Evolutionary conservation across 1,284 basidiomycete species (phyloP).

Genomic region (Pterulicium gracile): DNA sequence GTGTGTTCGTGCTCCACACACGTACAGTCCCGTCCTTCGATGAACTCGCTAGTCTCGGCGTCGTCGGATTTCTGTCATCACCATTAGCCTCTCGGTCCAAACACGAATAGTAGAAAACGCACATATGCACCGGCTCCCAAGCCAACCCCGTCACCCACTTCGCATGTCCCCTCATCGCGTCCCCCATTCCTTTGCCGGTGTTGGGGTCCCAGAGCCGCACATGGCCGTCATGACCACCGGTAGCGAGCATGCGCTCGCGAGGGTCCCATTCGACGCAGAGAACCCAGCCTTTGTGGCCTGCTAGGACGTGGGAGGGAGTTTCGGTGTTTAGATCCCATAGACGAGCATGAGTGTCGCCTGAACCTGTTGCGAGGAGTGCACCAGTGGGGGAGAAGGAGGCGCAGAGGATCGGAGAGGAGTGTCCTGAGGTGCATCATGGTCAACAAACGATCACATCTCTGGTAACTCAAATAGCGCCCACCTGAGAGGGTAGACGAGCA

Average conservation of each 20-base stretch:
- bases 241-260: slow-evolving; percentile 81
- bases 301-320: slow-evolving; percentile 79
- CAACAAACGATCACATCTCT: slow-evolving; percentile 1
- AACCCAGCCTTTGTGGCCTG: slow-evolving; percentile 93
- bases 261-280: slow-evolving; percentile 97
- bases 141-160: slow-evolving; percentile 97
- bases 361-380: slow-evolving; percentile 84
- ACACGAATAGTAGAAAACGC: slow-evolving; percentile 3
- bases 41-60: slow-evolving; percentile 86
- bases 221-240: slow-evolving; percentile 86
- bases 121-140: slow-evolving; percentile 91
- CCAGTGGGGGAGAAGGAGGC: slow-evolving; percentile 94
- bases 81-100: slow-evolving; percentile 3
- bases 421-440: slow-evolving; percentile 39
- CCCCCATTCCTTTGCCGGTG: slow-evolving; percentile 75
- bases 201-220: slow-evolving; percentile 87
- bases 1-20: slow-evolving; percentile 77
- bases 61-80: slow-evolving; percentile 45
- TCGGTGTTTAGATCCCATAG: slow-evolving; percentile 95
- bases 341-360: slow-evolving; percentile 88
- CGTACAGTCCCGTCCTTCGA: slow-evolving; percentile 95
- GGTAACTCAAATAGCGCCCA: slow-evolving; percentile 19
- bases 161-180: slow-evolving; percentile 82
- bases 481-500: slow-evolving; percentile 90
- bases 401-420: slow-evolving; percentile 90